phyloP scores from a whole-genome alignment of 192 early-diverging fungal genomes.

The Linnemannia schmuckeri region DNA sequence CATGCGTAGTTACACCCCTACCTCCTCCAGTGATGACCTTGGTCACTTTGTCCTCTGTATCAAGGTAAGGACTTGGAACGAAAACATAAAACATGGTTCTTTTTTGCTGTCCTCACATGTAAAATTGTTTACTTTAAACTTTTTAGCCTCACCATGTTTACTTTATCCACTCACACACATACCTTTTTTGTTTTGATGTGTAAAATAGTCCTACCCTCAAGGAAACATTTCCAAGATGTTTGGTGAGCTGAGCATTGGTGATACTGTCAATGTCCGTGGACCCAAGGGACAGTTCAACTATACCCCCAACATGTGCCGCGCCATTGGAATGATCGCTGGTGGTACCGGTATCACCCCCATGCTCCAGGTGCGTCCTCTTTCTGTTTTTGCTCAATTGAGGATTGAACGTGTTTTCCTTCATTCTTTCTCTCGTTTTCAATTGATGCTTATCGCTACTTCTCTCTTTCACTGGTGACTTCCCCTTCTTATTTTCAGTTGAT shows the following conservation, averaged over 20 bases:
- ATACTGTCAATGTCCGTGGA: constrained; percentile 80
- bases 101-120: background rate
- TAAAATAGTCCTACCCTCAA: constrained; percentile 77
- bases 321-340: constrained; percentile 93
- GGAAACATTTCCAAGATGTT: constrained; percentile 86
- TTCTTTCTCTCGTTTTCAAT: background rate
- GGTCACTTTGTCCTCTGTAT: constrained; percentile 94
- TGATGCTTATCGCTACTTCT: background rate
- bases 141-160: background rate
- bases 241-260: constrained; percentile 76
- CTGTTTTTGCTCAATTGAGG: background rate
- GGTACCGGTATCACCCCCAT: constrained; percentile 98
- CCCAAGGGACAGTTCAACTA: constrained; percentile 94
- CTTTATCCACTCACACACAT: background rate
- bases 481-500: too few relatives aligned
- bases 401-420: too few relatives aligned
- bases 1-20: constrained; percentile 92
- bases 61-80: constrained; percentile 70
- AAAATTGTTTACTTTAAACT: background rate
- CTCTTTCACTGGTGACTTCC: background rate
- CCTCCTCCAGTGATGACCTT: constrained; percentile 82
- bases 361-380: constrained; percentile 72
- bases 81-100: background rate
- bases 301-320: constrained; percentile 81
- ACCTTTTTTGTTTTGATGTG: background rate